Conservation (phyloP, 352 stramenopile species). For the Peronospora belbahrii region DNA sequence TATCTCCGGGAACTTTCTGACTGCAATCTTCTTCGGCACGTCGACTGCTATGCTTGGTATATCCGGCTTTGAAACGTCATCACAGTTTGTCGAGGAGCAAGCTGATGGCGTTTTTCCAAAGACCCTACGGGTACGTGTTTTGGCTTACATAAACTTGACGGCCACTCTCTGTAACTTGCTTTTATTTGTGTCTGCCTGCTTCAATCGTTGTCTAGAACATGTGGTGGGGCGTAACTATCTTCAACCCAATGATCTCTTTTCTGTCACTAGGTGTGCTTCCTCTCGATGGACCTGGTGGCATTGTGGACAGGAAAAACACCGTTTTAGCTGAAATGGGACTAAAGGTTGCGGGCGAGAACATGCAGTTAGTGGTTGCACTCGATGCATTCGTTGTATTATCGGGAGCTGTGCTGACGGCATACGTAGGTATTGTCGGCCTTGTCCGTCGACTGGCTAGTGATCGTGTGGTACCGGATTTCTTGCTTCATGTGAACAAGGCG, state of each 20-base stretch:
- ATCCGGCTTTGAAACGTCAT: constrained; percentile 91
- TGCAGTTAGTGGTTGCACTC: constrained; percentile 74
- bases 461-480: constrained; percentile 72
- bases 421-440: constrained; percentile 89
- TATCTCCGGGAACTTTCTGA: constrained; percentile 73
- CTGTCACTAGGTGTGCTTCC: constrained; percentile 87
- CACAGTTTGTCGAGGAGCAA: constrained; percentile 93
- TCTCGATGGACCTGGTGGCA: constrained; percentile 60
- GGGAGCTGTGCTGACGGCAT: constrained; percentile 89
- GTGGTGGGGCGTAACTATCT: constrained; percentile 90
- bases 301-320: constrained; percentile 81
- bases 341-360: constrained; percentile 60
- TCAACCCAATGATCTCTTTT: constrained; percentile 91
- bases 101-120: constrained; percentile 91
- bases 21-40: constrained; percentile 88
- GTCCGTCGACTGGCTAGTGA: constrained; percentile 89
- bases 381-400: constrained; percentile 93
- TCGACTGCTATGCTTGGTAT: constrained; percentile 93
- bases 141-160: neutral
- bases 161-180: neutral
- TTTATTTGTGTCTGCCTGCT: constrained; percentile 1
- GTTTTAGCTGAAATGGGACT: constrained; percentile 89
- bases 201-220: constrained; percentile 63
- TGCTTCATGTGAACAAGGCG: constrained; percentile 74
- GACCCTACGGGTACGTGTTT: constrained; percentile 67